Evolutionary conservation across 495 filamentous ascomycete genomes (phyloP), one percentile per base, ranked within the genome.

Genomic region (Trichoderma reesei): DNA sequence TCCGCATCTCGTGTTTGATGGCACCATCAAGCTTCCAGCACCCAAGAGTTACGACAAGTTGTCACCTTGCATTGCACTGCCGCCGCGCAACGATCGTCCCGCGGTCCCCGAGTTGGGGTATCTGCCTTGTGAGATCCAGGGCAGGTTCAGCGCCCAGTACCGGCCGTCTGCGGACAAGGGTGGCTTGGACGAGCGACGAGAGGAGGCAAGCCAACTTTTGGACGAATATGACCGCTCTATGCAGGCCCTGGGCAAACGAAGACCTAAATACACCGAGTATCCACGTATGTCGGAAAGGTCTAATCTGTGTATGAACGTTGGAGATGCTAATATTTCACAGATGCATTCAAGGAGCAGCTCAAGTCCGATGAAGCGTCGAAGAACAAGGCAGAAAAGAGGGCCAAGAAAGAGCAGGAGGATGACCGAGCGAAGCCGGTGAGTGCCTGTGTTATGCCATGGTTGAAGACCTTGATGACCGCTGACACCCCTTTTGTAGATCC

Each of bases 31-130:
- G 41, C 37, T 65, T 14, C 63, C 51, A 16, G 41, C 51, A 5
- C 63, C 63, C 38, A 65, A 65, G 63, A 65, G 54, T 39, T 46
- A 65, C 16, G 63, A 65, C 54, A 65, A 65, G 41, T 56, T 65
- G 11, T 56, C 63, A 5, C 63, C 63, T 38, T 41, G 59, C 7
- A 38, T 65, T 39, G 63, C 54, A 5, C 6, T 60, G 38, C 63
- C 63, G 9, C 14, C 63, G 3, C 63, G 56, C 20, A 34, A 41
- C 31, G 38, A 59, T 4, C 56, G 41, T 14, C 56, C 54, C 11
- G 10, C 59, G 9, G n/a, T 65, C 13, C 63, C 63, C 1, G 33
- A 60, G 38, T 38, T 65, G 10, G 54, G 54, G 3, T 36, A 60
- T 31, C 38, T 65, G 9, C 63, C 63, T 10, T 39, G 38, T 39